Evolutionary conservation across 345 rosid species (phyloP), one percentile per base, ranked within the genome.

Genomic region (Eucalyptus globulus): DNA sequence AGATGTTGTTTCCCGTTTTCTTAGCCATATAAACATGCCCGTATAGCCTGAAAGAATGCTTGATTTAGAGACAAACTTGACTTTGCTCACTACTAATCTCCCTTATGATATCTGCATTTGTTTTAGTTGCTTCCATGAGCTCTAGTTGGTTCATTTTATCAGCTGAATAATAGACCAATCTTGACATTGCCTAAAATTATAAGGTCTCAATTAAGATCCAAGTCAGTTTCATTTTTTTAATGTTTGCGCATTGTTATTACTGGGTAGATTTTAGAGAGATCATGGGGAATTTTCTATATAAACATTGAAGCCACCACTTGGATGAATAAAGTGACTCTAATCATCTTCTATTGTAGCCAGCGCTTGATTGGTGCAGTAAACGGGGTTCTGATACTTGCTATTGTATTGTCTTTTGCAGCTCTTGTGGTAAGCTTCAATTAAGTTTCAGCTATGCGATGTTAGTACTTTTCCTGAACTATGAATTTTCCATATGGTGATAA

Each of bases 281-380:
- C 3, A 65, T n/a, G 76, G 21, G 13, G 15, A 76, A 76, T 76
- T 40, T 76, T 40, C 85, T 21, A 6, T 40, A 76, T 76, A 40
- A 76, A 76, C 85, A 7, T 76, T 76, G 47, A 11, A 21, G 15
- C 47, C 47, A 40, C 85, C 15, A 12, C 85, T 40, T 40, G 85
- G 83, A 40, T 40, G 85, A 76, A 65, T 83, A 49, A 49, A n/a
- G 16, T 60, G 69, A n/a, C 54, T 88, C 31, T 17, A 54, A 54
- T 37, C 58, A 54, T 87, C 56, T 90, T 44, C n/a, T 86, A 88
- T 91, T 94, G 93, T 89, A 97, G 99, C 91, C 98, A 97, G 93
- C 95, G 99, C 62, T 90, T 96, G 87, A 95, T 97, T 49, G 99
- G 99, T 90, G 96, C 97, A 12, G 92, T 95, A 87, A 97, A 96